Percentiles rank a stretch among this genome's conserved stretches.
Conservation (phyloP, 495 filamentous ascomycete genomes). For the Amorphotheca resinae region DNA sequence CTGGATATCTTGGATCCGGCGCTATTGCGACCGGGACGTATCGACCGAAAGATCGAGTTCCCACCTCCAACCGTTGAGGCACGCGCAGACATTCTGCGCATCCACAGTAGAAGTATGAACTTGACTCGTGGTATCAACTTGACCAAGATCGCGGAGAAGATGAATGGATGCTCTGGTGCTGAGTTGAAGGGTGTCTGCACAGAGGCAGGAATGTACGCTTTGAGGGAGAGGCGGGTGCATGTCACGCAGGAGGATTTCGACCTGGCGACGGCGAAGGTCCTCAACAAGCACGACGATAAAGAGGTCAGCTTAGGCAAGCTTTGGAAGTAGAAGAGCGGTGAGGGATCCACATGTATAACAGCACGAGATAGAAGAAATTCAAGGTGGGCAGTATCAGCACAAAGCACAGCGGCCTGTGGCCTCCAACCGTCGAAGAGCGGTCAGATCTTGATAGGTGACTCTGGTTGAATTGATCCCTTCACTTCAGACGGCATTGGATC, state of each 20-base stretch:
- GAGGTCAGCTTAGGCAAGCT: slow-evolving; percentile 80
- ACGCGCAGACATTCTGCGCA: slow-evolving; percentile 92
- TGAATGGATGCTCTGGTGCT: slow-evolving; percentile 96
- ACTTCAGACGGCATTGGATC: no score
- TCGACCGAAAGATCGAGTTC: slow-evolving; percentile 99
- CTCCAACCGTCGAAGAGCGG: not conserved
- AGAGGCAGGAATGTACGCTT: slow-evolving; percentile 93
- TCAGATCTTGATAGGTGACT: not conserved
- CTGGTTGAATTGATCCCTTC: no score
- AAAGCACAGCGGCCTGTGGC: no score
- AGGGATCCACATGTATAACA: slow-evolving; percentile 11
- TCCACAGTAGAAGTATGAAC: slow-evolving; percentile 97
- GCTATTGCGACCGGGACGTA: slow-evolving; percentile 82
- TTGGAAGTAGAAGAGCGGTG: slow-evolving; percentile 57
- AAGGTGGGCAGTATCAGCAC: not conserved
- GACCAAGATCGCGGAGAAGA: slow-evolving; percentile 97
- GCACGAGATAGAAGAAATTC: not conserved
- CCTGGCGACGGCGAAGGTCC: slow-evolving; percentile 94
- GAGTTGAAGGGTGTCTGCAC: slow-evolving; percentile 97
- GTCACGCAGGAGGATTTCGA: slow-evolving; percentile 99
- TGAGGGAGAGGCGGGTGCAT: slow-evolving; percentile 89
- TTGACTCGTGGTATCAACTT: slow-evolving; percentile 95
- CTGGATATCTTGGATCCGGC: slow-evolving; percentile 95
- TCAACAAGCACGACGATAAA: slow-evolving; percentile 99
- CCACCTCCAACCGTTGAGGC: slow-evolving; percentile 95